phyloP scores from a whole-genome alignment of 164 flowering plant species.

The Vitis cinerea region DNA sequence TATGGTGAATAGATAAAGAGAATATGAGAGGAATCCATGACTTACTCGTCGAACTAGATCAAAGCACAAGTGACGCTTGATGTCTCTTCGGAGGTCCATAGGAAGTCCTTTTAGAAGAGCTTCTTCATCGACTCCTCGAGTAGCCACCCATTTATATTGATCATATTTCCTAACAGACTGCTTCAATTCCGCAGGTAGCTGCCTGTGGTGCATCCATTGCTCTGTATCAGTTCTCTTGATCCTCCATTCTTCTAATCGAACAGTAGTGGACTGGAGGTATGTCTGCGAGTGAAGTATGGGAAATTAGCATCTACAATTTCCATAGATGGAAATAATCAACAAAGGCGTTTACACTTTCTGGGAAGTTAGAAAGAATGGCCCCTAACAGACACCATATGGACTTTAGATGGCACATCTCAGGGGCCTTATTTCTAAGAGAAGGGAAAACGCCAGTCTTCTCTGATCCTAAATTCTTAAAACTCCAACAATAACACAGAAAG shows the following conservation, averaged over 20 bases:
- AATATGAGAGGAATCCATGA: neutral
- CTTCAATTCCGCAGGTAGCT: slow-evolving; percentile 75
- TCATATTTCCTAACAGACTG: slow-evolving; percentile 71
- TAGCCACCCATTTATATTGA: slow-evolving; percentile 91
- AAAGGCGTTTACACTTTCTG: too few relatives aligned
- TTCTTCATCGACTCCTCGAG: slow-evolving; percentile 91
- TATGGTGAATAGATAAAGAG: too few relatives aligned
- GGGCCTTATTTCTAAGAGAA: too few relatives aligned
- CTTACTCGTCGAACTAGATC: slow-evolving; percentile 88
- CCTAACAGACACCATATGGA: neutral
- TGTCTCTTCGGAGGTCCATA: slow-evolving; percentile 79
- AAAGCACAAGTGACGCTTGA: slow-evolving; percentile 90
- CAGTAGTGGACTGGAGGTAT: slow-evolving; percentile 84
- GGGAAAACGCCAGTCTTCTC: too few relatives aligned
- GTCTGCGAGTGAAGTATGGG: slow-evolving; percentile 41
- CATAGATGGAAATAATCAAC: too few relatives aligned
- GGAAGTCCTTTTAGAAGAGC: slow-evolving; percentile 76
- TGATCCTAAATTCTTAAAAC: too few relatives aligned
- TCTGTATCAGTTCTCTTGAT: slow-evolving; percentile 85
- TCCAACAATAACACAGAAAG: too few relatives aligned
- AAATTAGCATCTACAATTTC: too few relatives aligned
- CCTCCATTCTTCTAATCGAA: slow-evolving; percentile 93
- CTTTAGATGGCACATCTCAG: too few relatives aligned
- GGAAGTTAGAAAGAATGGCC: too few relatives aligned
- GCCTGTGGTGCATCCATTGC: slow-evolving; percentile 97